Evolutionary conservation across 805 yeast species (phyloP), one percentile per base, ranked within the genome.

Genomic region (Pichia phayaonensis): DNA sequence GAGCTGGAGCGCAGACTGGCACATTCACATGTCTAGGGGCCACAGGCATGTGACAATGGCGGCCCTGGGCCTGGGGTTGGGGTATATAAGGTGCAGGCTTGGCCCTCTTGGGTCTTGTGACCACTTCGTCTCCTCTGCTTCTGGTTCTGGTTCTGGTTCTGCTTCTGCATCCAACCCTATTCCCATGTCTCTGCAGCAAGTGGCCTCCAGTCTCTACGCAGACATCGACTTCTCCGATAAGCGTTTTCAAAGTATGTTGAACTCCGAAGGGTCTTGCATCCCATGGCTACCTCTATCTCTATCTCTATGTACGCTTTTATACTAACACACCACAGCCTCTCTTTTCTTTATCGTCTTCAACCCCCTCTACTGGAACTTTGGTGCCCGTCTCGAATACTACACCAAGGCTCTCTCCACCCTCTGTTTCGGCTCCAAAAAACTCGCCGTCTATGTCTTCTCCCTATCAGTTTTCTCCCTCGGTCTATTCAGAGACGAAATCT

Each of bases 301-400:
- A 13, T 29, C 34, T 24, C 27, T 5, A 8, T 6, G 27, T 24
- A 24, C 27, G 27, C 27, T 24, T n/a, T n/a, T n/a, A n/a, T 34
- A 34, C 38, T 34, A n/a, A 34, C 42, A 22, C 11, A 12, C 55
- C 29, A 49, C 51, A 65, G 74, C 71, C 52, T 79, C 92, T 6
- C 64, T 87, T 27, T 76, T 73, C 10, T 78, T 86, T 29, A 86
- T 94, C 59, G 81, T 83, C 16, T 90, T 94, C 78, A 94, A 94
- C 66, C 99, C 99, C 18, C 78, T 86, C 31, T 92, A 90, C 65
- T 94, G 99, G 99, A 94, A 94, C 66, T 76, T 85, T 51, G 95
- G 80, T 22, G 99, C 99, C 7, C 77, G 98, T 59, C 61, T 79
- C 26, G 98, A 94, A 65, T 88, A 88, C 74, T 79, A 80, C 53